Conservation (phyloP, 208 protist species). For the Phytomonas serpens region DNA sequence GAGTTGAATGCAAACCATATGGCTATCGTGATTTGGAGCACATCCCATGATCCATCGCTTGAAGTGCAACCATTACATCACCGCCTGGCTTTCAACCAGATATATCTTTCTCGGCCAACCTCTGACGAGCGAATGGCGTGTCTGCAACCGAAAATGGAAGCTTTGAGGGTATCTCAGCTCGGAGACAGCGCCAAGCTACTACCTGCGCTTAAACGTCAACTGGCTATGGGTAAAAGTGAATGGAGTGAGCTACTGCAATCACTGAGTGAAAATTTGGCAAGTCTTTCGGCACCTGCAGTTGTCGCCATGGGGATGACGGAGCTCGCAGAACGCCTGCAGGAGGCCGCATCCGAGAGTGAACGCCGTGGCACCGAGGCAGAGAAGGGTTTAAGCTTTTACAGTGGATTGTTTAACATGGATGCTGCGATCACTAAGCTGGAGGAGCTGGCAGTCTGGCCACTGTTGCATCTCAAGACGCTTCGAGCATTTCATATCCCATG, state of each 20-base stretch:
- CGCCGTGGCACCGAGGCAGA: not conserved
- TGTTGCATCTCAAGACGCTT: conserved; percentile 44
- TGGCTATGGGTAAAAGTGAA: not conserved
- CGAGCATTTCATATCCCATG: conserved; percentile 27
- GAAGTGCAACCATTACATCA: not conserved
- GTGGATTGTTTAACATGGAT: conserved; percentile 23
- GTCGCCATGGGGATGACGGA: not conserved
- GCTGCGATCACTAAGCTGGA: conserved; percentile 43
- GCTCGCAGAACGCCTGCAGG: not conserved
- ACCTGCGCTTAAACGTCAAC: not conserved
- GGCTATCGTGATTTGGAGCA: conserved; percentile 15
- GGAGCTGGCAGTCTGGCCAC: conserved; percentile 71
- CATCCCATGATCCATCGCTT: not conserved
- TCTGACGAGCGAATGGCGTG: not conserved
- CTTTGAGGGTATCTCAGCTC: not conserved
- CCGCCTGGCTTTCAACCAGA: not conserved
- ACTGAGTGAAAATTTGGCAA: not conserved
- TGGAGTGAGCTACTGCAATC: not conserved
- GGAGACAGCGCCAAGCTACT: not conserved
- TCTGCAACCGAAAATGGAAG: not conserved
- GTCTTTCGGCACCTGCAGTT: not conserved
- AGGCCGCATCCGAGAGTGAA: not conserved
- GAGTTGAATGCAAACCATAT: conserved; percentile 12
- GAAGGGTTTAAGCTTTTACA: conserved; percentile 1
- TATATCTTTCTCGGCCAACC: not conserved